Percentiles rank a stretch among this genome's conserved stretches.
Conservation (phyloP, 805 yeast species). For the Saccharomycopsis synnaedendra region DNA sequence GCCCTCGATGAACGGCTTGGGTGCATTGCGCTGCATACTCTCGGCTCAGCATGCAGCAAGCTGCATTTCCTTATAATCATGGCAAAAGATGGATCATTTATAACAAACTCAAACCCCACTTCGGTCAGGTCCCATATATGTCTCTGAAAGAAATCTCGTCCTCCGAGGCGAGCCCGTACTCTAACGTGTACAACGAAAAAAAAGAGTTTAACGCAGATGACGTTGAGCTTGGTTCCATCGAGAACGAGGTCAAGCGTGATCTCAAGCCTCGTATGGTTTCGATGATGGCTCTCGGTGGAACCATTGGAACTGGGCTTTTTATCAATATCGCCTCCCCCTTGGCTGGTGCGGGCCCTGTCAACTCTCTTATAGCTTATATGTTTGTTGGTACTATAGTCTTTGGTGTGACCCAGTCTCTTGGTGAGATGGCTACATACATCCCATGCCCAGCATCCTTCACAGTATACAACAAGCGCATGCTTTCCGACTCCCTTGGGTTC, state of each 20-base stretch:
- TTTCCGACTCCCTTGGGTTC: constrained; percentile 55
- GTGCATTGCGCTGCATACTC: too few species aligned
- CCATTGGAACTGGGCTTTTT: constrained; percentile 63
- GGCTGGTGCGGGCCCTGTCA: constrained; percentile 51
- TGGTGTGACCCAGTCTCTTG: constrained; percentile 52
- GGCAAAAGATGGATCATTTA: too few species aligned
- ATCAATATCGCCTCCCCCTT: constrained; percentile 50
- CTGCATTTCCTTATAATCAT: too few species aligned
- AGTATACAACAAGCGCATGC: constrained; percentile 49
- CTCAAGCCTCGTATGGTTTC: constrained; percentile 54
- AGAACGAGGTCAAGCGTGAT: constrained; percentile 39
- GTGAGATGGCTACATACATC: constrained; percentile 69
- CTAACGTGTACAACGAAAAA: not conserved
- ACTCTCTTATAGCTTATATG: constrained; percentile 45
- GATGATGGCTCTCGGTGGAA: constrained; percentile 66
- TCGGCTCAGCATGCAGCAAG: too few species aligned
- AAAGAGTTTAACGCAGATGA: constrained; percentile 9
- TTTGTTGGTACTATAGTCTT: constrained; percentile 54
- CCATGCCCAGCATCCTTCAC: constrained; percentile 54
- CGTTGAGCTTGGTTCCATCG: constrained; percentile 24
- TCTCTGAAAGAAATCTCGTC: too few species aligned
- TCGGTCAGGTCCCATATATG: too few species aligned
- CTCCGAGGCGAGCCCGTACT: too few species aligned
- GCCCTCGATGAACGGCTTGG: too few species aligned
- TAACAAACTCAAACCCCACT: too few species aligned